A percentile compares a stretch with the other conserved stretches of the same genome.
These are phyloP conservation scores for Mycena latifolia DNA, from an alignment of 768 basidiomycete species.

Conservation along the genomic window DNA sequence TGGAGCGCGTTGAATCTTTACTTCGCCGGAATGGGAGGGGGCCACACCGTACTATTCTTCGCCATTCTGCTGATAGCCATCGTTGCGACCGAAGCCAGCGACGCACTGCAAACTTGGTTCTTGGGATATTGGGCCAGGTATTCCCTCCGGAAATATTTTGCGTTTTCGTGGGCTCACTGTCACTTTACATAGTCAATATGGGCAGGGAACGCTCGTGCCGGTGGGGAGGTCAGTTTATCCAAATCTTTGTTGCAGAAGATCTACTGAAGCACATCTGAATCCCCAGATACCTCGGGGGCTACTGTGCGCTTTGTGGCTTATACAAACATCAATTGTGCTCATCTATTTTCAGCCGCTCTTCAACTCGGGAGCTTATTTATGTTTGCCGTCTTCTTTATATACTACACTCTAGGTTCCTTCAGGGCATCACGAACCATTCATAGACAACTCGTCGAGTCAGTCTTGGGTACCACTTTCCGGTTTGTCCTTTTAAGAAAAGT, in stretches of 20 bases:
- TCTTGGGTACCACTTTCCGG: constrained; percentile 71
- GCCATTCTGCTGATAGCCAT: constrained; percentile 40
- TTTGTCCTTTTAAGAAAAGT: not conserved
- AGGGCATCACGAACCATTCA: constrained; percentile 71
- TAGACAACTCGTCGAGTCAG: constrained; percentile 59
- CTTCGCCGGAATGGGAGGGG: constrained; percentile 52
- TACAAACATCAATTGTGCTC: not conserved
- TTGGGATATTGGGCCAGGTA: constrained; percentile 56
- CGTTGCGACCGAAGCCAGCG: constrained; percentile 39
- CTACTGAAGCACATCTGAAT: not conserved
- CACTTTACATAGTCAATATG: constrained; percentile 51
- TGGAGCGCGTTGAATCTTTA: constrained; percentile 56
- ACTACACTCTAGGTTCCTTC: constrained; percentile 62
- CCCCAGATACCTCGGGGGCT: constrained; percentile 27
- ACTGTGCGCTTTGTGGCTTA: not conserved
- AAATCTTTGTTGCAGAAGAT: constrained; percentile 6
- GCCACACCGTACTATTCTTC: constrained; percentile 50
- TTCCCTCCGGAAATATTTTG: not conserved
- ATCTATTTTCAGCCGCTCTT: constrained; percentile 41
- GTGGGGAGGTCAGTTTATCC: constrained; percentile 50
- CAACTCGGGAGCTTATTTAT: constrained; percentile 45
- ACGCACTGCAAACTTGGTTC: constrained; percentile 55
- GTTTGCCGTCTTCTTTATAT: constrained; percentile 49
- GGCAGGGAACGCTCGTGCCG: constrained; percentile 47
- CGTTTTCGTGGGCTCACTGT: too few relatives aligned